Base-by-base conservation (phyloP, 345 rosid species). In the Syzygium grande region DNA sequence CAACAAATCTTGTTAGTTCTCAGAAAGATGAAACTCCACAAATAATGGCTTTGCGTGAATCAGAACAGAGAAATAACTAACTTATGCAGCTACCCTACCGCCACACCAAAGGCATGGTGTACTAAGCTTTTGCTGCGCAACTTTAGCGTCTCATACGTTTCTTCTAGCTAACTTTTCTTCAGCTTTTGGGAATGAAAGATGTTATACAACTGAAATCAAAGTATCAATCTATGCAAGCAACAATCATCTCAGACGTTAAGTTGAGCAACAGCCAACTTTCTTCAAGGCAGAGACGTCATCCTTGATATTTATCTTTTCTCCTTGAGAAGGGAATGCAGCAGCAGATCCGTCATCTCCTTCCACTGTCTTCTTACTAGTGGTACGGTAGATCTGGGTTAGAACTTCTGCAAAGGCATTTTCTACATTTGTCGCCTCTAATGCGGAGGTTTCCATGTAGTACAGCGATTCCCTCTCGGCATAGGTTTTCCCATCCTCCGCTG, bases 381-480 rank as follows among this genome's bases (percentile, higher is more conserved):
- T 90, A 19, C 91, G 94, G 89, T 94, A 92, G 61, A 94, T 93
- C 89, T 94, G 94, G 27, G 94, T 92, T 51, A 94, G 91, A 58
- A 94, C 96, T 88, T 94, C 96, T 5, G 96, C 93, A 87, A 94
- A 94, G 15, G 96, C 92, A 46, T 92, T 90, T 88, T 93, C 96
- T 19, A 94, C 96, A 79, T 94, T 94, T 55, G 92, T 89, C 53
- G 95, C 92, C 86, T 94, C 96, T 22, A 94, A 91, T n/a, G 96
- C 96, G 27, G 96, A 94, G 52, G 96, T 94, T 88, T 93, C 95
- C 93, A 94, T 92, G 92, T 92, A 93, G 92, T 89, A 94, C 30
- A 92, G 93, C 0, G 93, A 92, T 86, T 92, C 96, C 88, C 87
- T 92, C 89, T 94, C 96, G 0, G 96, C 96, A n/a, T 92, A 94